Evolutionary conservation across 2,329 filamentous ascomycete genomes (phyloP), one percentile per base, ranked within the genome.

Genomic region (Camillea tinctor): DNA sequence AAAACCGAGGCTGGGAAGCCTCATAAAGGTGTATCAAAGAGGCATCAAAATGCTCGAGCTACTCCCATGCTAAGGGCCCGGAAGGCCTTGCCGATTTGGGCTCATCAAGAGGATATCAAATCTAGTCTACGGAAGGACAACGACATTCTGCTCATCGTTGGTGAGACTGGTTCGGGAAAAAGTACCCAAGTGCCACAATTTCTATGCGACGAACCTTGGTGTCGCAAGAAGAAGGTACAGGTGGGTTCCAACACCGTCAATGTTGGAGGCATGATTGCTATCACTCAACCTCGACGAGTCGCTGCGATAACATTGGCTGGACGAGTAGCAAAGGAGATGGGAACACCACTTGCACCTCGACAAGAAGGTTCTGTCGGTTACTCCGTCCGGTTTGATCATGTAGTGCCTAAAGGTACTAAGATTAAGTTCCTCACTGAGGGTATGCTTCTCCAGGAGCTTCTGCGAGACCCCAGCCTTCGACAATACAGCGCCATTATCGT

Each of bases 351-450:
- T 8, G 76, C 76, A 0, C 72, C 78, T 13, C 68, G 71, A 6
- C 64, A 69, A 13, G 74, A 84, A 55, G 77, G 84, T 1, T 71
- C 80, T 24, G 93, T 99, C 11, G 95, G 95, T 49, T 99, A 98
- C 73, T 94, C 92, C 3, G 94, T 99, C 36, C 89, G 95, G 58
- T 99, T 99, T 70, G 95, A 99, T 68, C 91, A 93, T 61, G 88
- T 90, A 13, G 86, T 91, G 0, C 91, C 92, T n/a, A 85, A 85
- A 20, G 89, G 87, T n/a, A 91, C 92, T 3, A 88, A 84, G 69
- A 89, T 99, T 76, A 98, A 98, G 72, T 99, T 93, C 69, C 79
- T 99, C 64, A 99, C 95, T 0, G 96, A 99, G 75, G 95, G 95
- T 69, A 98, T 97, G 88, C 81, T 99, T 55, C 81, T 99, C 15